Evolutionary conservation across 345 rosid species (phyloP), one percentile per base, ranked within the genome.

Genomic region (Eucalyptus tenuipes): DNA sequence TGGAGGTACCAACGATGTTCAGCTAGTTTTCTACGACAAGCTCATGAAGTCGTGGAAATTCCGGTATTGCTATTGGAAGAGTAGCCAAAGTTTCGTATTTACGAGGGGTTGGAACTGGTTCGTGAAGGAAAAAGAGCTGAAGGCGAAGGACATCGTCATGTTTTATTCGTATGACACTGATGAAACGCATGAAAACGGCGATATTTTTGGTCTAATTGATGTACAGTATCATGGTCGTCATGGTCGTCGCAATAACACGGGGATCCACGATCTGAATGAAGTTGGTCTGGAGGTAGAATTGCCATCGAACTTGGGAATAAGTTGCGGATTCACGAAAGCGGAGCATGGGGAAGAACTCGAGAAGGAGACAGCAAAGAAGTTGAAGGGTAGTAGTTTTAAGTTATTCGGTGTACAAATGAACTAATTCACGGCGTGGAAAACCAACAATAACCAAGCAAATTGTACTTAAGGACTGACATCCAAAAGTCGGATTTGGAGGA

Each of bases 71-170:
- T 97, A 97, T 88, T 97, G 99, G 99, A 93, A 50, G 88, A 96
- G 99, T 92, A 97, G 98, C 91, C 98, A 95, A 89, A 96, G 98
- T 89, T 96, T 94, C 57, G 98, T 97, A 59, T 96, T 97, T 92
- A 96, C 98, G 1, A 93, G 96, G 91, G 99, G 99, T 5, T 96
- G 99, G 99, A 96, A 92, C 55, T 87, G 92, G 85, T 97, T 96
- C 57, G 96, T 95, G 33, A 95, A 90, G 93, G 97, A 95, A 87
- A 96, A 95, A 52, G 86, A 92, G 25, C 81, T 96, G 93, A 92
- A 93, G 91, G 94, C 95, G 8, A 94, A 90, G 4, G 99, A 96
- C 87, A 79, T 86, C 20, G 89, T 97, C 10, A 49, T 88, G 14
- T 95, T 97, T 89, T 92, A 89, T 86, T n/a, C 75, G 16, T 94